Percentiles rank a stretch among this genome's conserved stretches.
Conservation (phyloP, 306 rosid species). For the Ammopiptanthus mongolicus region DNA sequence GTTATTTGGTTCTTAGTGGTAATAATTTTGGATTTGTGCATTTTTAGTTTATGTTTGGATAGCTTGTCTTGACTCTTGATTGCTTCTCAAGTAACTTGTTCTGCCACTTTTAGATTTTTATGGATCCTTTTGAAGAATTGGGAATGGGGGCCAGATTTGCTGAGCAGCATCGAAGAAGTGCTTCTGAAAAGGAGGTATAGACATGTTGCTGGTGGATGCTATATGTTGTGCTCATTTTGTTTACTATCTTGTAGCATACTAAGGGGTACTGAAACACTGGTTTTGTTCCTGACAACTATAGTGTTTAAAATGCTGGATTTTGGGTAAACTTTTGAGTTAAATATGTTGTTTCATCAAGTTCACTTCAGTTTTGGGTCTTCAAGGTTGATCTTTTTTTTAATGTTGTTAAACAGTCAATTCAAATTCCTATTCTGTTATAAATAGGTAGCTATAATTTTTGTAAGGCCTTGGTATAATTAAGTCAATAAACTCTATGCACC, state of each 20-base stretch:
- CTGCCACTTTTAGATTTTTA: conserved; percentile 47
- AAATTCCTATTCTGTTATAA: not conserved
- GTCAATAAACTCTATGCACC: conserved; percentile 4
- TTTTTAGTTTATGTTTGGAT: not conserved
- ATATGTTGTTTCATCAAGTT: not conserved
- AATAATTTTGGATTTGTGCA: conserved; percentile 8
- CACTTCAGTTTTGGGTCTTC: not conserved
- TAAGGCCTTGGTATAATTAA: not conserved
- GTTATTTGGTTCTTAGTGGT: conserved; percentile 8
- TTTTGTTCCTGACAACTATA: not conserved
- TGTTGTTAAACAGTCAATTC: not conserved
- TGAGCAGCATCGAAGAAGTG: conserved; percentile 77
- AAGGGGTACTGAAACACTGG: not conserved
- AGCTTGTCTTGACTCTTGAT: conserved; percentile 15
- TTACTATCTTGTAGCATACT: conserved; percentile 7
- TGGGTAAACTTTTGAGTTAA: not conserved
- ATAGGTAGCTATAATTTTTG: not conserved
- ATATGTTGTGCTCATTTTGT: conserved; percentile 8
- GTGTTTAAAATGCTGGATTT: conserved; percentile 4
- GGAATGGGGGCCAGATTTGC: conserved; percentile 65
- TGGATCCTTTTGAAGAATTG: conserved; percentile 92
- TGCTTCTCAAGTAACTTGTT: conserved; percentile 5
- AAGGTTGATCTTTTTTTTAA: conserved; percentile 1
- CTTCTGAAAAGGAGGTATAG: conserved; percentile 78
- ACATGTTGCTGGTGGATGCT: conserved; percentile 16